Base-by-base conservation (phyloP, 2,329 filamentous ascomycete genomes). In the Rhinocladiella similis region DNA sequence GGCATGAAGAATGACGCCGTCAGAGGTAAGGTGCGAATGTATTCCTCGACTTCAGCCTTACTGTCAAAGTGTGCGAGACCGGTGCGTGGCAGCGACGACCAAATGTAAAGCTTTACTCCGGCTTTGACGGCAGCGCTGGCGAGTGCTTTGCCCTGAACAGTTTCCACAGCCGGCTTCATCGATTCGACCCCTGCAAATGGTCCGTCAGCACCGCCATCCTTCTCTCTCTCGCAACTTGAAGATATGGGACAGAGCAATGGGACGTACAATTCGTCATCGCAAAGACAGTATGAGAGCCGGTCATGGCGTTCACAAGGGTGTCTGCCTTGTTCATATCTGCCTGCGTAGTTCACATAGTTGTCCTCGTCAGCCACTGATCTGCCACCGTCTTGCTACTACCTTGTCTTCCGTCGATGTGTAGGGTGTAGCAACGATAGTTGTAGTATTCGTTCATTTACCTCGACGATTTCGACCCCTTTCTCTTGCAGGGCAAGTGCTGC, bases 281-380 rank as follows among this genome's bases (percentile, higher is more conserved):
- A 66, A 81, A 82, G 25, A 81, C 73, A 0, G 77, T 77, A 60
- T 81, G 73, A 1, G 73, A 74, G 29, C 74, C 75, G 0, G 65
- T 59, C 25, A 82, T 62, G 1, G 78, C 79, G 10, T 58, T 20
- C 5, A 65, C 63, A 5, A 82, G 63, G 2, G 75, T 75, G 4
- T 65, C 57, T 14, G 66, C 67, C 56, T 74, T 68, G 39, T 68
- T 63, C 13, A 78, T 58, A 42, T 81, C 73, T 9, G 71, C 79
- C 60, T 75, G 63, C 13, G 19, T 9, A 35, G 38, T 10, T 38
- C 35, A 38, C 13, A 38, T 16, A 25, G 73, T 64, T n/a, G 75
- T 5, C 33, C 18, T 25, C 12, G 43, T 13, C 63, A 49, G 29
- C 29, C 6, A 33, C 10, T 33, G 29, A 12, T 33, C 66, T 27